Conservation (phyloP, 2,329 filamentous ascomycete genomes). For the Coniochaeta sp. region DNA sequence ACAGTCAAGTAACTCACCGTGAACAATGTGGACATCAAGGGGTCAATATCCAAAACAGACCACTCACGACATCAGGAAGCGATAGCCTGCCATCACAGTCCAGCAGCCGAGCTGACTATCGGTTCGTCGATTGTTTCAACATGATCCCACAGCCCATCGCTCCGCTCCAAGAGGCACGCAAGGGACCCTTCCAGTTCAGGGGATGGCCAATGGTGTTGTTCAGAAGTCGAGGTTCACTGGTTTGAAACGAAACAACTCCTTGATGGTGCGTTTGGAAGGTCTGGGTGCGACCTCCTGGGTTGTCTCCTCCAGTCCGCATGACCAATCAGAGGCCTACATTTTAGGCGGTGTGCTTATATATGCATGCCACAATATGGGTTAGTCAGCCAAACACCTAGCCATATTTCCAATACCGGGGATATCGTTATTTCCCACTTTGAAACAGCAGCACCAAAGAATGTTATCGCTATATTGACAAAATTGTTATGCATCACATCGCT, state of each 20-base stretch:
- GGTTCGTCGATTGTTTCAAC: not conserved
- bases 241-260: slow-evolving; percentile 2
- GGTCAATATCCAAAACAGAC: not conserved
- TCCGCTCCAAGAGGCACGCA: not conserved
- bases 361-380: too few relatives aligned
- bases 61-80: not conserved
- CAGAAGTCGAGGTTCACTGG: not conserved
- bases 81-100: not conserved
- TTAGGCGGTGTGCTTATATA: too few relatives aligned
- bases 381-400: too few relatives aligned
- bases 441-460: too few relatives aligned
- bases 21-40: not conserved
- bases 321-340: too few relatives aligned
- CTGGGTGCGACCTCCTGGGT: not conserved
- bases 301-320: not conserved
- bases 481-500: too few relatives aligned
- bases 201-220: not conserved
- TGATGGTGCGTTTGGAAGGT: not conserved
- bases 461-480: too few relatives aligned
- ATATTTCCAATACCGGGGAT: too few relatives aligned
- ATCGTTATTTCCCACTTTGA: too few relatives aligned
- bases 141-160: not conserved
- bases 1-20: too few relatives aligned
- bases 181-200: not conserved
- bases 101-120: too few relatives aligned